Evolutionary conservation across 148 eudicot species (phyloP).

Genomic region (Simmondsia chinensis): DNA sequence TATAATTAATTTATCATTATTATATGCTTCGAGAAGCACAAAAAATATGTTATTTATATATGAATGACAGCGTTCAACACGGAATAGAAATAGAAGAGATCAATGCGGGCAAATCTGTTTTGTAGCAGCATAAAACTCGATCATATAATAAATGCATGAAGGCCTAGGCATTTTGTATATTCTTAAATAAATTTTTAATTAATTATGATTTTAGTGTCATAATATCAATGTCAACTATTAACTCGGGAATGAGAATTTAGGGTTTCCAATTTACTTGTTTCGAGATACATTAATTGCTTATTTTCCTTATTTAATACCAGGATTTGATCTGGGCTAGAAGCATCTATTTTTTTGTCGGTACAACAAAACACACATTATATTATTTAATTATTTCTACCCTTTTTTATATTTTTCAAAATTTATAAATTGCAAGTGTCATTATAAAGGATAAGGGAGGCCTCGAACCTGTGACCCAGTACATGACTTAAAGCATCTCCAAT

Average conservation of each 20-base stretch:
- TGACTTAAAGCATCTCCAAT: too few relatives aligned
- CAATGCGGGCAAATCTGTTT: conserved; percentile 23
- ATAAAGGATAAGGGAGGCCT: too few relatives aligned
- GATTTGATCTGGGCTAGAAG: conserved; percentile 13
- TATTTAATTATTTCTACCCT: too few relatives aligned
- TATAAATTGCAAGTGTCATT: too few relatives aligned
- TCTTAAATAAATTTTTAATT: background rate
- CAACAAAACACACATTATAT: too few relatives aligned
- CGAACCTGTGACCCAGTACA: too few relatives aligned
- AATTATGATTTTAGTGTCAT: conserved; percentile 3
- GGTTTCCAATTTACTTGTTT: conserved; percentile 26
- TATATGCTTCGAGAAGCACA: too few relatives aligned
- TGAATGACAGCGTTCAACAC: conserved; percentile 30
- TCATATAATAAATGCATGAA: conserved; percentile 12
- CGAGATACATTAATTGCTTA: conserved; percentile 12
- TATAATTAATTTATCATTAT: too few relatives aligned
- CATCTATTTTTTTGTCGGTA: conserved; percentile 22
- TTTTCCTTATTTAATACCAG: background rate
- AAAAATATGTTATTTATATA: too few relatives aligned
- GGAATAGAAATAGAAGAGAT: conserved; percentile 32
- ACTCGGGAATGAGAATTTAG: conserved; percentile 20
- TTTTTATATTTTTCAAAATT: too few relatives aligned
- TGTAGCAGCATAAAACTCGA: conserved; percentile 19
- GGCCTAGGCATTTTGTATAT: conserved; percentile 9
- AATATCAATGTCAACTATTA: conserved; percentile 21